Conservation (phyloP, 2,329 filamentous ascomycete genomes). For the Colletotrichum eleusines region DNA sequence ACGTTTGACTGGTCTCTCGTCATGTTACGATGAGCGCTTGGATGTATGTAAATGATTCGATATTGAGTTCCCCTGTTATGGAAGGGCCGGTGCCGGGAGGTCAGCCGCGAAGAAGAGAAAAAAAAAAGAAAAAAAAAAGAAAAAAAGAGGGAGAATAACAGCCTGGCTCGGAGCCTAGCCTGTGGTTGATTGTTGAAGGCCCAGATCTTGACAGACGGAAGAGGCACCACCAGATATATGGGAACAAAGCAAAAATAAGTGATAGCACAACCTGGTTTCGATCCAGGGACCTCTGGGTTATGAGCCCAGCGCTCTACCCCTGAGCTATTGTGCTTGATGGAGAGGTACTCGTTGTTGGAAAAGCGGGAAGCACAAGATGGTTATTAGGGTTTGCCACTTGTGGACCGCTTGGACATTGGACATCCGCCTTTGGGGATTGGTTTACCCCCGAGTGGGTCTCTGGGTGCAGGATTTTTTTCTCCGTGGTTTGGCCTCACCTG, state of each 20-base stretch:
- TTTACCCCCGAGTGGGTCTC: constrained; percentile 1
- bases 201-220: neutral
- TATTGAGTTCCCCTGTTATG: neutral
- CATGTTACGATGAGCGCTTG: neutral
- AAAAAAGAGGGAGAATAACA: neutral
- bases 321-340: constrained; percentile 36
- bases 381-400: constrained; percentile 1
- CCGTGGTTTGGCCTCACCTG: neutral
- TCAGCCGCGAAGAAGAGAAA: neutral
- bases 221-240: fast-evolving
- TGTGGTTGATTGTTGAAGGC: neutral
- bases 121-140: neutral
- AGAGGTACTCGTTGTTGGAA: neutral
- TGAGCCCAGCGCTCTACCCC: constrained; percentile 40
- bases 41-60: neutral
- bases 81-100: neutral
- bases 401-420: neutral
- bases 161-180: too few species aligned
- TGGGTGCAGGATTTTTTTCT: neutral
- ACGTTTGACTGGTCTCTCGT: neutral
- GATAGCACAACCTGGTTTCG: constrained; percentile 37
- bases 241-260: neutral
- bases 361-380: fast-evolving
- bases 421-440: too few species aligned
- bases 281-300: constrained; percentile 39